Percentiles rank a stretch among this genome's conserved stretches.
Evolutionary conservation across 2,329 filamentous ascomycete genomes (phyloP).

Genomic region (Achaetomium macrosporum): DNA sequence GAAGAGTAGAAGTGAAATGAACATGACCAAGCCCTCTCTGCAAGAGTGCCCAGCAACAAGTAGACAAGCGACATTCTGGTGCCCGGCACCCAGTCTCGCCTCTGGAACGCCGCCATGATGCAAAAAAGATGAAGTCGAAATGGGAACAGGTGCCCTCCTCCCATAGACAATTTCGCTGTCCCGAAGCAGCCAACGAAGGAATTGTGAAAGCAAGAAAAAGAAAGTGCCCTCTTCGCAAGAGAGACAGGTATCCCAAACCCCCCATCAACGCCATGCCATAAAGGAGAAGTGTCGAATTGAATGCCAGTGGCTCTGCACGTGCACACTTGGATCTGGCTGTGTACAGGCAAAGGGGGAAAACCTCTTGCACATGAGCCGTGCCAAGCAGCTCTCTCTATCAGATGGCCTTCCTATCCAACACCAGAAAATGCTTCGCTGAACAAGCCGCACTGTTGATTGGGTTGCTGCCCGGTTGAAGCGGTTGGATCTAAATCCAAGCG

Average conservation of each 20-base stretch:
- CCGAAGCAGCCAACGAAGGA: not conserved
- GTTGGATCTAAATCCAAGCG: constrained; percentile 29
- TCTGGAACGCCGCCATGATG: not conserved
- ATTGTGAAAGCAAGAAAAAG: not conserved
- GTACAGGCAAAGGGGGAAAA: not conserved
- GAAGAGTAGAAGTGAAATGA: too few relatives aligned
- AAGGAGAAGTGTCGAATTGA: not conserved
- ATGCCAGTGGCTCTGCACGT: not conserved
- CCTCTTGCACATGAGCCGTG: not conserved
- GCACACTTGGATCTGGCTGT: not conserved
- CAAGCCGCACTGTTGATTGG: constrained; percentile 6
- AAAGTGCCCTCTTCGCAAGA: not conserved
- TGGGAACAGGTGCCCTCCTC: not conserved
- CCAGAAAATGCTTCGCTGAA: constrained; percentile 20
- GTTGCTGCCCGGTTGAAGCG: not conserved
- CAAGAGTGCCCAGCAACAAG: not conserved
- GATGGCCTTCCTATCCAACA: constrained; percentile 9
- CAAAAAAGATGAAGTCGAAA: not conserved
- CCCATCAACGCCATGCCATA: constrained; percentile 2
- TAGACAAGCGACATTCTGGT: not conserved
- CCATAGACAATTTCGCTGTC: not conserved
- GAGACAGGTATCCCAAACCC: not conserved
- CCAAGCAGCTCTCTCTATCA: constrained; percentile 8
- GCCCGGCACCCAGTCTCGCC: not conserved
- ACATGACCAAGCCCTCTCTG: not conserved